Base-by-base conservation (phyloP, 1,284 basidiomycete genomes). In the Ustilago nuda region DNA sequence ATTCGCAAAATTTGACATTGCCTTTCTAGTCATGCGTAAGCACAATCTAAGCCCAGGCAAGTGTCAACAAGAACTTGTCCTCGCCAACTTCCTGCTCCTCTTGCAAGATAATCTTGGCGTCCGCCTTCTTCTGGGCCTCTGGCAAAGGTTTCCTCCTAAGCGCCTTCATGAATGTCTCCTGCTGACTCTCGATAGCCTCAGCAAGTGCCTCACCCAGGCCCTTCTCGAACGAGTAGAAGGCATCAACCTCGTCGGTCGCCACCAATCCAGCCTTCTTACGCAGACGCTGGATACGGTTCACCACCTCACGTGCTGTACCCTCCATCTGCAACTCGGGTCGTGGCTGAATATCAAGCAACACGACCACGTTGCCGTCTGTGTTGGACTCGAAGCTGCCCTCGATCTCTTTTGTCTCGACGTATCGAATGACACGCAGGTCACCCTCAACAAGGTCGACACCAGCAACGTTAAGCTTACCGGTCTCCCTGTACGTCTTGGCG, bases 201-300 rank as follows among this genome's bases (percentile, higher is more conserved):
- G 91, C 87, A 70, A 98, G 86, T 41, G 82, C 82, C 46, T 77
- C 60, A 36, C 92, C 91, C 33, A 89, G 84, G 19, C 91, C 92
- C 15, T 90, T 89, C 82, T 92, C 92, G 85, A 97, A 94, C 68
- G 87, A 88, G 88, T 96, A 96, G 87, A 92, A 96, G 48, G 98
- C 91, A 65, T 94, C 90, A 50, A 98, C 91, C 84, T 97, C 94
- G 86, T 99, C 97, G 12, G 94, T 95, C 32, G 95, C 92, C 86
- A 95, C 94, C 77, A 99, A 88, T 2, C 95, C 94, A 1, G 94
- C 95, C 87, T 95, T 94, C 88, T 99, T 99, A 78, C 97, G 90
- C 78, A 98, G 88, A 85, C 95, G 94, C 88, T 99, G 97, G 56
- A 99, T 92, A 60, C 96, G 92, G 83, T 97, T 97, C 78, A 93